phyloP scores from a whole-genome alignment of 1,284 basidiomycete species.

The Farysia itapuensis region DNA sequence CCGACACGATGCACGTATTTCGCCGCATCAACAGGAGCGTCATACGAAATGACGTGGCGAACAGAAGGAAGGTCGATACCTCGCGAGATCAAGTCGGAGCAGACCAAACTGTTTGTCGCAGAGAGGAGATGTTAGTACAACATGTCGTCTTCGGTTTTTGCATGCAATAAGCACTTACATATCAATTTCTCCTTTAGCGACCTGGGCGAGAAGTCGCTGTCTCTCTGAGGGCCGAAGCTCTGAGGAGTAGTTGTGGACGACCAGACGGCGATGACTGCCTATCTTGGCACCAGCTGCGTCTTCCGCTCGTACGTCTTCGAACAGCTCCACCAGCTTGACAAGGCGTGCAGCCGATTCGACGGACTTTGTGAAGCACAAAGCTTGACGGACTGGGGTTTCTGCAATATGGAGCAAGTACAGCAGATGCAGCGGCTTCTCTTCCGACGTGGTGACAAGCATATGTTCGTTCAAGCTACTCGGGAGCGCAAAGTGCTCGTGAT shows the following conservation, averaged over 20 bases:
- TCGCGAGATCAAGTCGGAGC: constrained; percentile 91
- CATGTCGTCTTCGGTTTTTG: too few species aligned
- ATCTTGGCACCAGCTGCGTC: constrained; percentile 57
- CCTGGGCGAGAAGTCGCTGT: constrained; percentile 75
- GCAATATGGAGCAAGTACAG: constrained; percentile 76
- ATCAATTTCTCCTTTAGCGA: constrained; percentile 78
- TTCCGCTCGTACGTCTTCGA: constrained; percentile 64
- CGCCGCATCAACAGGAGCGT: constrained; percentile 91
- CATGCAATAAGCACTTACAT: constrained; percentile 73
- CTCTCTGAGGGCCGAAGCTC: constrained; percentile 77
- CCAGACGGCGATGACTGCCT: constrained; percentile 60
- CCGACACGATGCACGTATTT: constrained; percentile 98
- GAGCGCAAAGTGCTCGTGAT: constrained; percentile 44
- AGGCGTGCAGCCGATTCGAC: constrained; percentile 85
- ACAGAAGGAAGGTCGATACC: constrained; percentile 95
- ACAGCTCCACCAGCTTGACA: constrained; percentile 78
- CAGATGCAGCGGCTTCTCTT: constrained; percentile 84
- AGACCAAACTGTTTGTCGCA: constrained; percentile 70
- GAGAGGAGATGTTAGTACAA: not conserved
- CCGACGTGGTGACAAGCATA: constrained; percentile 77
- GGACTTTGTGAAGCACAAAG: constrained; percentile 92
- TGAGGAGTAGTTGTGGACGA: constrained; percentile 71
- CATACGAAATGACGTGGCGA: constrained; percentile 88
- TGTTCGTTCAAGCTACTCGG: constrained; percentile 61
- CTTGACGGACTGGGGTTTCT: constrained; percentile 66